phyloP scores from a whole-genome alignment of 768 basidiomycete species.

The Rubroboletus pulcherrimus region DNA sequence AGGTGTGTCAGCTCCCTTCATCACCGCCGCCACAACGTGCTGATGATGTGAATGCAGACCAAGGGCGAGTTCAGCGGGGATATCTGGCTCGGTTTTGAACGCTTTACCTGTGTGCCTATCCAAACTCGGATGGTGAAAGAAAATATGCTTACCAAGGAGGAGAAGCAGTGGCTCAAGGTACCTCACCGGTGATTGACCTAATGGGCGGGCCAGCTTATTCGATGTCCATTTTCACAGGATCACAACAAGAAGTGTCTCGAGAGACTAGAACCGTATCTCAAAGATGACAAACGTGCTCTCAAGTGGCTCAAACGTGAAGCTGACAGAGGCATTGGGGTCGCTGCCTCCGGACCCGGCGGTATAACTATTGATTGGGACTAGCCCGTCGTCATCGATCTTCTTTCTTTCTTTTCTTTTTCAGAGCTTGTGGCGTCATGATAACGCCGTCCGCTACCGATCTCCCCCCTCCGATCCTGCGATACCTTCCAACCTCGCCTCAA shows the following conservation, averaged over 20 bases:
- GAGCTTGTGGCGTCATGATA: not conserved
- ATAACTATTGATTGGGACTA: conserved; percentile 79
- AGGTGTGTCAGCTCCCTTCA: conserved; percentile 26
- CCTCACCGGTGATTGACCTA: conserved; percentile 15
- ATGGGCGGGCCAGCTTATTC: not conserved
- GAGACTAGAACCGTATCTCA: conserved; percentile 59
- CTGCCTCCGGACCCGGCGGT: conserved; percentile 59
- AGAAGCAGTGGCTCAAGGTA: conserved; percentile 83
- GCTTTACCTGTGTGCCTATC: conserved; percentile 92
- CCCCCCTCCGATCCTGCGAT: conserved; percentile 17
- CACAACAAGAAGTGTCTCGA: conserved; percentile 76
- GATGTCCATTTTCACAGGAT: conserved; percentile 43
- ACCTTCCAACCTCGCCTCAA: conserved; percentile 13
- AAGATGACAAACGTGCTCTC: conserved; percentile 75
- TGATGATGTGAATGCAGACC: conserved; percentile 44
- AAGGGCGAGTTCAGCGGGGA: conserved; percentile 67
- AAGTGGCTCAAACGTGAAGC: conserved; percentile 79
- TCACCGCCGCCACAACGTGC: conserved; percentile 1
- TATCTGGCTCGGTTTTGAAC: conserved; percentile 87
- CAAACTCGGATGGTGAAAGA: conserved; percentile 87
- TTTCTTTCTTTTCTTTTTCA: not conserved
- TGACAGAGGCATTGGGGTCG: conserved; percentile 71
- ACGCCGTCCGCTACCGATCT: not conserved
- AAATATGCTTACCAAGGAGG: conserved; percentile 77
- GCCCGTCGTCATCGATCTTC: not conserved